Evolutionary conservation across 768 basidiomycete genomes (phyloP).

Genomic region (Suillus brevipes): DNA sequence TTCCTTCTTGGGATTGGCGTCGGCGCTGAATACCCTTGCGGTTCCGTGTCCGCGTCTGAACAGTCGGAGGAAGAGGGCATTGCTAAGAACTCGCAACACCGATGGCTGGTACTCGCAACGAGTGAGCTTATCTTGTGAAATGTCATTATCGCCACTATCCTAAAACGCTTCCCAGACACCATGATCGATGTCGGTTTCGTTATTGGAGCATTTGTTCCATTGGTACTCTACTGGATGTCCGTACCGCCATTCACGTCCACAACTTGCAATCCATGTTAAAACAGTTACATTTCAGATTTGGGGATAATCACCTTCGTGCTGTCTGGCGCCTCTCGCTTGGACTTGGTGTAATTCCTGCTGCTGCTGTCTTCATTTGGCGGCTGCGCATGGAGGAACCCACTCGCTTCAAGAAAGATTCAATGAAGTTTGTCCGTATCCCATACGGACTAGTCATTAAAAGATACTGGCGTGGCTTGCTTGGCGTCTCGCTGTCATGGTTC

Average conservation of each 20-base stretch:
- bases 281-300: slow-evolving; percentile 50
- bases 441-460: slow-evolving; percentile 75
- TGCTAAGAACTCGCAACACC: slow-evolving; percentile 75
- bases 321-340: slow-evolving; percentile 89
- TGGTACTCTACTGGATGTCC: slow-evolving; percentile 88
- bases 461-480: slow-evolving; percentile 75
- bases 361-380: slow-evolving; percentile 85
- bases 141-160: slow-evolving; percentile 6
- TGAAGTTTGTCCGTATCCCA: slow-evolving; percentile 74
- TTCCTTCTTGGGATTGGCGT: slow-evolving; percentile 89
- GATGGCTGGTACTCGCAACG: slow-evolving; percentile 86
- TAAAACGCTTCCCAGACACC: slow-evolving; percentile 44
- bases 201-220: slow-evolving; percentile 74
- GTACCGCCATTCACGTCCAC: slow-evolving; percentile 23
- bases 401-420: slow-evolving; percentile 72
- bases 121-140: slow-evolving; percentile 48
- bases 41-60: slow-evolving; percentile 85
- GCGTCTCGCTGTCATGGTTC: slow-evolving; percentile 82
- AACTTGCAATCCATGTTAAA: slow-evolving; percentile 3
- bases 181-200: slow-evolving; percentile 91
- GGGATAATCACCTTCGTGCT: slow-evolving; percentile 74
- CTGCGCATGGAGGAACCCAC: slow-evolving; percentile 79
- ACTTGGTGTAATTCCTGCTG: slow-evolving; percentile 78
- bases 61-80: slow-evolving; percentile 85
- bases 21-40: slow-evolving; percentile 89